phyloP scores from a whole-genome alignment of 2,329 filamentous ascomycete genomes.

The Furcasterigmium furcatum region DNA sequence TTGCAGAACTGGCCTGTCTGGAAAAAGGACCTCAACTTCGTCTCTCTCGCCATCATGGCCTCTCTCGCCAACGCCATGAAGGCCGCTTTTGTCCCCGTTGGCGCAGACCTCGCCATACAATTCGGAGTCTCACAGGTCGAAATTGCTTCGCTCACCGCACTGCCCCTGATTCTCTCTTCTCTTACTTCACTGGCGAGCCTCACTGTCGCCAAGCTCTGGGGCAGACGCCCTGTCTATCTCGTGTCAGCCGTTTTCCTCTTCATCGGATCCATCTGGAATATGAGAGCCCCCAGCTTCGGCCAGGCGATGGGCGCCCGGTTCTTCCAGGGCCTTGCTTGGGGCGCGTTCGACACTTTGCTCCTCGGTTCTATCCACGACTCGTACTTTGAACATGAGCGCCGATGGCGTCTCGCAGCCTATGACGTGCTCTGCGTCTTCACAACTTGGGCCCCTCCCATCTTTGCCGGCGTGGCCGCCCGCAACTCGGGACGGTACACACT shows the following conservation, averaged over 20 bases:
- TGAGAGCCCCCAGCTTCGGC: constrained; percentile 35
- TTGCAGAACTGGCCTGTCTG: constrained; percentile 52
- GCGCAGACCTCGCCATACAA: constrained; percentile 36
- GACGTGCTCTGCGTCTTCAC: constrained; percentile 39
- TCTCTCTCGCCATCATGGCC: constrained; percentile 35
- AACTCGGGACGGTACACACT: constrained; percentile 31
- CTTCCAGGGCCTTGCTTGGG: constrained; percentile 57
- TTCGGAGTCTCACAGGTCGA: constrained; percentile 44
- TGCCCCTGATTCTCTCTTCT: constrained; percentile 48
- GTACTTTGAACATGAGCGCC: constrained; percentile 55
- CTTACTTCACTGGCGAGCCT: constrained; percentile 39
- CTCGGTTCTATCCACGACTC: constrained; percentile 52
- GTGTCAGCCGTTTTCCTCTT: constrained; percentile 41
- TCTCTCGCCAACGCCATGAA: constrained; percentile 49
- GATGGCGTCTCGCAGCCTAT: constrained; percentile 39
- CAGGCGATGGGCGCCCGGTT: constrained; percentile 49
- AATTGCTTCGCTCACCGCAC: constrained; percentile 46
- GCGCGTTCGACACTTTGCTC: constrained; percentile 52
- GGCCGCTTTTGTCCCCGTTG: constrained; percentile 48
- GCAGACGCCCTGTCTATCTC: constrained; percentile 53
- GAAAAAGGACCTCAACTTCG: constrained; percentile 49
- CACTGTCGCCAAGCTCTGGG: constrained; percentile 41
- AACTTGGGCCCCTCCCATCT: constrained; percentile 51
- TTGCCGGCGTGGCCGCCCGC: constrained; percentile 47
- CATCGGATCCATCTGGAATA: constrained; percentile 48